phyloP scores from a whole-genome alignment of 1,284 basidiomycete species.

The Erythrobasidium hasegawianum region DNA sequence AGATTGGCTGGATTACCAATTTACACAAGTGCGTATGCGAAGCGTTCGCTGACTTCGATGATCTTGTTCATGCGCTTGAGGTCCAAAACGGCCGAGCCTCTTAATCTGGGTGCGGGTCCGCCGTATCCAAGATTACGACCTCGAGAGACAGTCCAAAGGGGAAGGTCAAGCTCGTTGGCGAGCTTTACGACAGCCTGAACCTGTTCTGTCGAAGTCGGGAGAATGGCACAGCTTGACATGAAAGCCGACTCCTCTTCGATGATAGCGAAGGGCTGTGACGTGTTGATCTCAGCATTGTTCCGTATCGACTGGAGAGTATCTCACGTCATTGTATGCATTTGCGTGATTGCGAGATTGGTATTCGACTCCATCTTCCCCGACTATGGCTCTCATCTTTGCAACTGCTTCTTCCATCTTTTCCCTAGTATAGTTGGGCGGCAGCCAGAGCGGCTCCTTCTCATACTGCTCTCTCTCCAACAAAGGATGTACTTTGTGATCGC shows the following conservation, averaged over 20 bases:
- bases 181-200: slow-evolving; percentile 38
- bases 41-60: slow-evolving; percentile 38
- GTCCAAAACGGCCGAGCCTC: slow-evolving; percentile 39
- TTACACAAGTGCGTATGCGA: slow-evolving; percentile 35
- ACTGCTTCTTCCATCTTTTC: too few species aligned
- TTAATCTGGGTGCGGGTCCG: slow-evolving; percentile 38
- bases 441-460: too few species aligned
- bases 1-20: too few species aligned
- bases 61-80: slow-evolving; percentile 42
- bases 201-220: slow-evolving; percentile 35
- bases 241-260: slow-evolving; percentile 29
- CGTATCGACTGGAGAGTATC: too few species aligned
- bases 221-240: slow-evolving; percentile 30
- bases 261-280: slow-evolving; percentile 26
- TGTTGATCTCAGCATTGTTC: too few species aligned
- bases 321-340: too few species aligned
- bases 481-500: too few species aligned
- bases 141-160: slow-evolving; percentile 23
- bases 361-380: too few species aligned
- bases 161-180: slow-evolving; percentile 40
- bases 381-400: too few species aligned
- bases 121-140: slow-evolving; percentile 43
- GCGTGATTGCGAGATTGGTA: too few species aligned
- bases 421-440: too few species aligned
- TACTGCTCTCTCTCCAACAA: too few species aligned